Percentiles rank a stretch among this genome's conserved stretches.
Evolutionary conservation across 2,329 filamentous ascomycete genomes (phyloP).

Genomic region (Bipolaris oryzae): DNA sequence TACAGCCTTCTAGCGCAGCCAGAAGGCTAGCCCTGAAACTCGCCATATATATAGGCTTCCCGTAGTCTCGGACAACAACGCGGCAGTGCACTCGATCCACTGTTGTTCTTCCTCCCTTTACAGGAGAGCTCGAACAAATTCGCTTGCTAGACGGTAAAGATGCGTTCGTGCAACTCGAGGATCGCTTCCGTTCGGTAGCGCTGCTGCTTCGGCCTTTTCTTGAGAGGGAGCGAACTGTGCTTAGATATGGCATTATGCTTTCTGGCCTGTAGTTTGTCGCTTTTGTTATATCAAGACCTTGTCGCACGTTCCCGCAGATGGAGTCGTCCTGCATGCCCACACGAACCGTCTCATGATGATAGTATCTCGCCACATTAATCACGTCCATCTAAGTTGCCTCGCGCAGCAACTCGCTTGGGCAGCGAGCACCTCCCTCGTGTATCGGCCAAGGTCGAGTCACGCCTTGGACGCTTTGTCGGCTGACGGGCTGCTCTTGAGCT

Average conservation of each 20-base stretch:
- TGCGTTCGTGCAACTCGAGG: slow-evolving; percentile 34
- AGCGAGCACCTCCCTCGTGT: neutral
- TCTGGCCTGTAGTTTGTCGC: slow-evolving; percentile 1
- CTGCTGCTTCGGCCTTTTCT: slow-evolving; percentile 7
- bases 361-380: slow-evolving; percentile 52
- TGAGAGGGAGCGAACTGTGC: slow-evolving; percentile 5
- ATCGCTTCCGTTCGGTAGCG: slow-evolving; percentile 14
- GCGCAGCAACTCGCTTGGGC: neutral
- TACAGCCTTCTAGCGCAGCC: slow-evolving; percentile 45
- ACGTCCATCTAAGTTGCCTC: slow-evolving; percentile 48
- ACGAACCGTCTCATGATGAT: slow-evolving; percentile 52
- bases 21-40: slow-evolving; percentile 48
- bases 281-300: slow-evolving; percentile 4
- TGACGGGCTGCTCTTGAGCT: too few relatives aligned
- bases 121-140: slow-evolving; percentile 14
- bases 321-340: slow-evolving; percentile 1
- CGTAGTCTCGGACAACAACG: slow-evolving; percentile 35
- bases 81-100: slow-evolving; percentile 50
- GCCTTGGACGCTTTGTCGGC: too few relatives aligned
- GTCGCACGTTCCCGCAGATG: neutral
- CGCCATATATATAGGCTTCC: neutral
- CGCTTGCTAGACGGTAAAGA: slow-evolving; percentile 17
- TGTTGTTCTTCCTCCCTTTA: slow-evolving; percentile 7
- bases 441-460: too few relatives aligned
- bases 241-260: slow-evolving; percentile 15